Conservation (phyloP, 164 flowering plant species). For the Vitis cinerea region DNA sequence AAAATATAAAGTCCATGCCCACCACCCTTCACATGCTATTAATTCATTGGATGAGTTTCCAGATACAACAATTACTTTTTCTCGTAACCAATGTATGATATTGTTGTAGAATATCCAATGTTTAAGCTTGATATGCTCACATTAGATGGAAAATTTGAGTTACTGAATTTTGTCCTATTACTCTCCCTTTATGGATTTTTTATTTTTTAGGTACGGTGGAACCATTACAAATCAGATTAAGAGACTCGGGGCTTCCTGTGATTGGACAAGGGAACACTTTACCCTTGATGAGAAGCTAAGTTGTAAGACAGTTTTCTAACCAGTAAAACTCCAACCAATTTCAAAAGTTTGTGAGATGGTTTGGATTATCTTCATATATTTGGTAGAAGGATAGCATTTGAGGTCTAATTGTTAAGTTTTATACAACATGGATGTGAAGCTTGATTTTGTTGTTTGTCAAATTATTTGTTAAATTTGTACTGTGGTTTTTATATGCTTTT, state of each 20-base stretch:
- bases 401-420: no score
- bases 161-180: background rate
- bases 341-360: background rate
- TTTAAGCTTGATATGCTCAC: no score
- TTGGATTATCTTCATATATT: background rate
- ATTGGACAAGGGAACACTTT: constrained; percentile 90
- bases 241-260: constrained; percentile 98
- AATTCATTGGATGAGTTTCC: no score
- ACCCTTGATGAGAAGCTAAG: constrained; percentile 98
- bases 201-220: constrained; percentile 74
- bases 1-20: no score
- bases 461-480: background rate
- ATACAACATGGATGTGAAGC: background rate
- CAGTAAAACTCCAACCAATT: constrained; percentile 4
- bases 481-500: background rate
- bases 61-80: no score
- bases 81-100: no score
- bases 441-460: background rate
- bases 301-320: constrained; percentile 69
- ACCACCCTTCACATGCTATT: no score
- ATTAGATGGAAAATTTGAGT: no score
- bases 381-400: background rate
- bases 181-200: background rate
- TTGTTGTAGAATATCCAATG: no score
- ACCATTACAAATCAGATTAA: constrained; percentile 86